These are phyloP conservation scores for Amesomyces nigricolor DNA, from an alignment of 2,329 filamentous ascomycete species.

Conservation along the genomic window DNA sequence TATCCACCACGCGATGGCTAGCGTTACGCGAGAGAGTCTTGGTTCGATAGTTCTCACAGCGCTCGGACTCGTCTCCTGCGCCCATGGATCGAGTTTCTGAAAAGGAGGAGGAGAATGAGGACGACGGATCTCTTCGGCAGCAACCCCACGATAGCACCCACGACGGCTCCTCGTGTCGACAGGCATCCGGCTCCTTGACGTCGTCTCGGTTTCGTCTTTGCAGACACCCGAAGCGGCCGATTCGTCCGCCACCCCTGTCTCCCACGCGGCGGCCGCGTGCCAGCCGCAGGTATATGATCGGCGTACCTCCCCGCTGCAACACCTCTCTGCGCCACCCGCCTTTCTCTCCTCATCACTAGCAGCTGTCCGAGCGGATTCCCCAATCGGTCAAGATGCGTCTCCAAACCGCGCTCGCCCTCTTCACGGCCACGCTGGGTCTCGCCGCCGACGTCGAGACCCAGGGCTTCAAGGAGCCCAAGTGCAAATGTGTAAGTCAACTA, in stretches of 20 bases:
- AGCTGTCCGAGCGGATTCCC: background rate
- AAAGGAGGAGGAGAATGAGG: no score
- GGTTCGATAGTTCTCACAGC: no score
- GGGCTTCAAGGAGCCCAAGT: background rate
- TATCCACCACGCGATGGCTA: no score
- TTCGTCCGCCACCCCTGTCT: background rate
- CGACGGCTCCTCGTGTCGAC: background rate
- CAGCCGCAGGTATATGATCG: background rate
- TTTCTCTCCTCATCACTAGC: background rate
- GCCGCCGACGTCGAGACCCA: background rate
- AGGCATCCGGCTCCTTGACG: background rate
- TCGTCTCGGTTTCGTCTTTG: background rate
- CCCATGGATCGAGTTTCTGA: no score
- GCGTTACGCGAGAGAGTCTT: no score
- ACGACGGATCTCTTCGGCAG: background rate
- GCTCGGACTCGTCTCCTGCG: no score
- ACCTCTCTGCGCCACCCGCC: background rate
- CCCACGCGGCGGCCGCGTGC: background rate
- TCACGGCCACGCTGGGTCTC: background rate
- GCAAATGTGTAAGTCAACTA: constrained; percentile 10
- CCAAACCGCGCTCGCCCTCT: constrained; percentile 4
- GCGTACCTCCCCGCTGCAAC: background rate
- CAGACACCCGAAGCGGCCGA: background rate
- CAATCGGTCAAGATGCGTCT: constrained; percentile 11
- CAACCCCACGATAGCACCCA: background rate